Base-by-base conservation (phyloP, 306 rosid genomes). In the Cicer bijugum region DNA sequence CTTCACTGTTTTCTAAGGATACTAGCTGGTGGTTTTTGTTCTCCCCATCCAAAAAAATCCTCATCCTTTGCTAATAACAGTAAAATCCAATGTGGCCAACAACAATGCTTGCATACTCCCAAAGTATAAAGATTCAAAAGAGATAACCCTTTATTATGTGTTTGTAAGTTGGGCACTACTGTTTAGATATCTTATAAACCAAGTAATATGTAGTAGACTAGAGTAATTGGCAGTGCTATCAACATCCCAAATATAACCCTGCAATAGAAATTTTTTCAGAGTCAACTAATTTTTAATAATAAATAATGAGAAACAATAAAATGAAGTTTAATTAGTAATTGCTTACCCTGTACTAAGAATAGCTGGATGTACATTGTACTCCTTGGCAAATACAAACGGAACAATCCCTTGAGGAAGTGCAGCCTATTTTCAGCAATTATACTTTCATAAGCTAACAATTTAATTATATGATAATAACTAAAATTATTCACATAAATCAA, bases 321-420 rank as follows among this genome's bases (percentile, higher is more conserved):
- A 46, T 20, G 57, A 62, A 43, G 17, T 59, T 45, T 68, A 16
- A 52, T 57, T 67, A 28, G 35, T 28, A 59, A 59, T 11, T 9
- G 81, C 91, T 83, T 69, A 94, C 99, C 46, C 96, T 12, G 99
- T 94, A 83, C 96, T 94, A 1, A 94, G 99, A 84, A 94, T 90
- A 56, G 97, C 83, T 4, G 99, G 99, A 75, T 94, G 99, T 12
- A 94, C 90, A 73, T 94, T 94, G 87, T 94, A 94, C 81, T 94
- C 99, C 79, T 91, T 94, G 16, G 99, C 97, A 86, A 94, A 94
- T 71, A 94, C 99, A 69, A 94, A 94, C 1, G 99, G 97, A 71
- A 94, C 99, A 74, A 94, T 88, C 39, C 99, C 99, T 86, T 94
- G 99, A 3, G 99, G 99, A 74, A 94, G 92, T 11, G 99, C 97